A percentile compares a stretch with the other conserved stretches of the same genome.
Conservation (phyloP, 2,329 filamentous ascomycete genomes). For the Fusarium sp. region DNA sequence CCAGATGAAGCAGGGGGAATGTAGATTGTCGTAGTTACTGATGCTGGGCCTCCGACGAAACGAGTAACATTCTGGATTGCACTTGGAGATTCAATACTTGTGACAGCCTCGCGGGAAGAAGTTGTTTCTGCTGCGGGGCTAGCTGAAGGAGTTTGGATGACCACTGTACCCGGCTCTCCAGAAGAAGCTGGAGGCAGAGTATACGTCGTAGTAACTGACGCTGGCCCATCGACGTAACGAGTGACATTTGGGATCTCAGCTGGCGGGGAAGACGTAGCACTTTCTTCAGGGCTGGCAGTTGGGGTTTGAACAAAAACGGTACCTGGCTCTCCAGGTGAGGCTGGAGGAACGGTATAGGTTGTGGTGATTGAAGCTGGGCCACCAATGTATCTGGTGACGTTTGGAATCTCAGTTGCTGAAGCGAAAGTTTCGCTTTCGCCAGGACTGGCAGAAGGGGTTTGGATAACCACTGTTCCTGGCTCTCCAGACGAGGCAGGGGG, state of each 20-base stretch:
- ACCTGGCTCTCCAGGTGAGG: neutral
- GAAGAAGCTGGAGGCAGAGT: neutral
- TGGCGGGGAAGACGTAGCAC: neutral
- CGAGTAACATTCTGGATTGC: neutral
- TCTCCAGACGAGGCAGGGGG: neutral
- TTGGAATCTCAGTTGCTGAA: neutral
- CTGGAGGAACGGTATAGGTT: neutral
- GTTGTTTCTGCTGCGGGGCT: neutral
- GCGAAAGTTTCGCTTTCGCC: neutral
- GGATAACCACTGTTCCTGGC: slow-evolving; percentile 2
- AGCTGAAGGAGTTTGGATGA: neutral
- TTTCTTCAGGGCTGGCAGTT: neutral
- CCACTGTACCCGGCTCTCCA: neutral
- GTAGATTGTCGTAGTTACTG: neutral
- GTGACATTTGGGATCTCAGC: neutral
- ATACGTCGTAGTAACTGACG: neutral
- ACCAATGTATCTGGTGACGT: neutral
- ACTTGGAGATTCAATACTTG: neutral
- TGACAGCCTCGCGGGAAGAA: neutral
- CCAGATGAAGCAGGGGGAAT: neutral
- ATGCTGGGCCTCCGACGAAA: neutral
- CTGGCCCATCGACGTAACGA: neutral
- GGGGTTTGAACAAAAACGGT: neutral
- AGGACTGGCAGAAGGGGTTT: neutral
- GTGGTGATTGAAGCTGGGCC: neutral